Base-by-base conservation (phyloP, 1,139 yeast genomes). In the Groenewaldozyma auringiensis region DNA sequence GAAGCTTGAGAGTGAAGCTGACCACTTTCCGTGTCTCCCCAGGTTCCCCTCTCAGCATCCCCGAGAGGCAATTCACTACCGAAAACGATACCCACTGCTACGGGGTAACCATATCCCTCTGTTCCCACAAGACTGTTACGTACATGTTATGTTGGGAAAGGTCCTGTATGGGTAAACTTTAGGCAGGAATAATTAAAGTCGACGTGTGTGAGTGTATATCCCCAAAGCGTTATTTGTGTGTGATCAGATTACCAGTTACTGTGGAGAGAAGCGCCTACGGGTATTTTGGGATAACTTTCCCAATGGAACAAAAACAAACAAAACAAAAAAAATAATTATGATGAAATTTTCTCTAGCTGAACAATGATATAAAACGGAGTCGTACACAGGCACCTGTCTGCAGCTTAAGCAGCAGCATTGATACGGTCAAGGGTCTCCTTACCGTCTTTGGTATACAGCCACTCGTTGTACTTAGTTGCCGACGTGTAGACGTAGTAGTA, bases 361-460 rank as follows among this genome's bases (percentile, higher is more conserved):
- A 14, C 4, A 14, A 25, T 25, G 29, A 25, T 25, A 25, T 25
- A 11, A 25, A 25, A 25, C 6, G 6, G 29, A 25, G 11, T 14
- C 37, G 20, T 33, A 33, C 37, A 33, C 18, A 33, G 29, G 11
- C 29, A 14, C 25, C n/a, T 6, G 14, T 13, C 6, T 8, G 22
- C n/a, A 4, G 21, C 21, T 18, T 21, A 18, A 25, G 29, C 6
- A 25, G 29, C 58, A 29, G 53, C 57, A 45, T 56, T 56, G 46
- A 56, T 37, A 42, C 49, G 45, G 31, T 55, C 59, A 41, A 56
- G 51, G 35, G 58, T 56, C 50, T 55, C 57, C 75, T 92, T 87
- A 67, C 98, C 98, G 54, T 84, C 97, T 77, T 92, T 92, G 71
- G 97, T 88, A 78, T 92, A 92, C 68, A 92, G 79, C 79, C 75